Conservation (phyloP, 2,329 filamentous ascomycete genomes). For the Rutstroemia sp. region DNA sequence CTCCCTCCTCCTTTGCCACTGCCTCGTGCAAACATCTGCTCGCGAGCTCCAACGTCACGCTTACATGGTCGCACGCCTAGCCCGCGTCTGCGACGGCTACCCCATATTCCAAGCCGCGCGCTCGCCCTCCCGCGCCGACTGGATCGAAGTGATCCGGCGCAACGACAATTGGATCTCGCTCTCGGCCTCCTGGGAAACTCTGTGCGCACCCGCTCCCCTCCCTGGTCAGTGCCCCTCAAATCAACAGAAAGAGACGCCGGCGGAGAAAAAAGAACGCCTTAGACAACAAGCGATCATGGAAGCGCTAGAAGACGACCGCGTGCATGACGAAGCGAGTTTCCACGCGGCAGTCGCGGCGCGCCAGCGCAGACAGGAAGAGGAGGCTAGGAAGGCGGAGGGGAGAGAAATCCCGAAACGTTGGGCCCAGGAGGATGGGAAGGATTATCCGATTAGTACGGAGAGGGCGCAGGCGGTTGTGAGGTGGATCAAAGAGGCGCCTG, state of each 20-base stretch:
- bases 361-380: constrained; percentile 51
- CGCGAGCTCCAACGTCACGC: constrained; percentile 75
- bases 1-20: constrained; percentile 69
- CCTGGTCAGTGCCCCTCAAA: constrained; percentile 31
- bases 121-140: constrained; percentile 68
- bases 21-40: constrained; percentile 68
- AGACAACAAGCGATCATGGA: constrained; percentile 61
- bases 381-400: constrained; percentile 26
- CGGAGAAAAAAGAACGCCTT: constrained; percentile 50
- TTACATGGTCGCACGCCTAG: constrained; percentile 71
- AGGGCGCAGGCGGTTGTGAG: constrained; percentile 60
- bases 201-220: constrained; percentile 57
- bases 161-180: constrained; percentile 65
- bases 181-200: constrained; percentile 56
- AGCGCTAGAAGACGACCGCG: constrained; percentile 59
- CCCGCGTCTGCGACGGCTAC: constrained; percentile 69
- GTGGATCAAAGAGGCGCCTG: constrained; percentile 59
- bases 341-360: constrained; percentile 54
- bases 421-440: constrained; percentile 58
- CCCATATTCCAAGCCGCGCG: constrained; percentile 70
- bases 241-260: constrained; percentile 38
- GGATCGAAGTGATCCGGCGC: constrained; percentile 66
- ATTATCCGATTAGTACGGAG: constrained; percentile 64
- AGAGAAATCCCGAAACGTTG: constrained; percentile 42
- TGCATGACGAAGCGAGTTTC: constrained; percentile 60